Evolutionary conservation across 257 asterid species (phyloP), one percentile per base, ranked within the genome.

Genomic region (Henckelia pumila): DNA sequence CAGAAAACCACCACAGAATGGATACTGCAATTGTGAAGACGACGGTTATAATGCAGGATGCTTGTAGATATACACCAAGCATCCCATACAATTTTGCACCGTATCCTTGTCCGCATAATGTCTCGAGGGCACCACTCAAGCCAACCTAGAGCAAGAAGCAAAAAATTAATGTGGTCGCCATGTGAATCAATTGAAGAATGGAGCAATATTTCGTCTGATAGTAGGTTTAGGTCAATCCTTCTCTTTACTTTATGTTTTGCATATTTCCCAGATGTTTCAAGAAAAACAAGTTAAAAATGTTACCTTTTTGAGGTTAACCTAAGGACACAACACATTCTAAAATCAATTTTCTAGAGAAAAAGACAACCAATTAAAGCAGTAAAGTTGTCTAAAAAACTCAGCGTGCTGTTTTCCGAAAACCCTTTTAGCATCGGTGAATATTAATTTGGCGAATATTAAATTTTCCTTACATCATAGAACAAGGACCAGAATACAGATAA

Each of bases 71-170:
- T 21, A 88, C 64, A 3, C 97, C 97, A 21, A 88, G 8, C 80
- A 72, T 73, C 26, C 84, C 56, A 37, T 88, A 85, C 72, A 72
- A 28, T 64, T 74, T 83, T 17, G 95, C 95, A 2, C 97, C 95
- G 8, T 73, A 88, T 47, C 91, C 91, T 81, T 91, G 96, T 13
- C 97, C 96, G 7, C 97, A 91, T 55, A 91, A 67, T 21, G 96
- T 91, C 81, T 91, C 97, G 8, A 91, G 93, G 8, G 95, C 93
- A 56, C 96, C 96, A 47, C 96, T 86, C 68, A 82, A 70, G n/a
- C 97, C 97, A 28, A 88, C 74, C 97, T 91, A 73, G 37, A 67
- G 1, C 8, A 14, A 56, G 16, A 24, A 59, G 23, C 28, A 2
- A 58, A 24, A 64, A 37, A 20, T 20, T 35, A 2, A 25, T 28